These are phyloP conservation scores for Russula compacta DNA, from an alignment of 768 basidiomycete genomes.

Conservation along the genomic window DNA sequence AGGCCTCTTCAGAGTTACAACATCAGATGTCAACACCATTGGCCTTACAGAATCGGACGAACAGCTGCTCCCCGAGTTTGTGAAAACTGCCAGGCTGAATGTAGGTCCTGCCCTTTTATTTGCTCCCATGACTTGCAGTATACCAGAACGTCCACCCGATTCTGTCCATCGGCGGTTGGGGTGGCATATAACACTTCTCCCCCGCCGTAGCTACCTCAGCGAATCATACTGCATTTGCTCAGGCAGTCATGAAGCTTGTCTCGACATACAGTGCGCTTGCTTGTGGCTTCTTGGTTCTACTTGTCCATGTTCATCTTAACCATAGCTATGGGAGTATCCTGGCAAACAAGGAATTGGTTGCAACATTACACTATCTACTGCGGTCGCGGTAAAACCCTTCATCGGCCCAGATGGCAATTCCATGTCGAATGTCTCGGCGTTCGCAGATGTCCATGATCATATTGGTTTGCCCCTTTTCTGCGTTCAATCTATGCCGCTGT, in stretches of 20 bases:
- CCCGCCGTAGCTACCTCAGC: slow-evolving; percentile 43
- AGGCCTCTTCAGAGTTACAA: slow-evolving; percentile 26
- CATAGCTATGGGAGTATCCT: slow-evolving; percentile 88
- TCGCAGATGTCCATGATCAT: slow-evolving; percentile 61
- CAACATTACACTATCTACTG: slow-evolving; percentile 60
- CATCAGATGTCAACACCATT: slow-evolving; percentile 27
- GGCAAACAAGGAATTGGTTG: slow-evolving; percentile 57
- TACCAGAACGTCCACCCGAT: slow-evolving; percentile 46
- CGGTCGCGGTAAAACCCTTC: slow-evolving; percentile 42
- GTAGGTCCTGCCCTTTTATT: slow-evolving; percentile 21
- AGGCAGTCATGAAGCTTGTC: slow-evolving; percentile 44
- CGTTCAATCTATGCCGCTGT: neutral
- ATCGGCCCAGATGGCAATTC: slow-evolving; percentile 44
- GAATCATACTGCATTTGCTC: slow-evolving; percentile 57
- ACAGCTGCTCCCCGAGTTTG: slow-evolving; percentile 46
- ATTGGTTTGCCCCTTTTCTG: slow-evolving; percentile 28
- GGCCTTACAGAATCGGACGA: slow-evolving; percentile 37
- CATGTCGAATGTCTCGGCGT: slow-evolving; percentile 57
- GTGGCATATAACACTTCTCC: slow-evolving; percentile 55
- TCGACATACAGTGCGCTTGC: slow-evolving; percentile 30
- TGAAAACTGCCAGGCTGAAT: slow-evolving; percentile 33
- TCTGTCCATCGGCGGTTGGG: slow-evolving; percentile 65
- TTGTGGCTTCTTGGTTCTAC: neutral
- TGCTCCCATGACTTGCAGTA: neutral
- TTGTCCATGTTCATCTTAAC: neutral